Evolutionary conservation across 1,139 yeast species (phyloP), one percentile per base, ranked within the genome.

Genomic region (Yamadazyma diospyri): DNA sequence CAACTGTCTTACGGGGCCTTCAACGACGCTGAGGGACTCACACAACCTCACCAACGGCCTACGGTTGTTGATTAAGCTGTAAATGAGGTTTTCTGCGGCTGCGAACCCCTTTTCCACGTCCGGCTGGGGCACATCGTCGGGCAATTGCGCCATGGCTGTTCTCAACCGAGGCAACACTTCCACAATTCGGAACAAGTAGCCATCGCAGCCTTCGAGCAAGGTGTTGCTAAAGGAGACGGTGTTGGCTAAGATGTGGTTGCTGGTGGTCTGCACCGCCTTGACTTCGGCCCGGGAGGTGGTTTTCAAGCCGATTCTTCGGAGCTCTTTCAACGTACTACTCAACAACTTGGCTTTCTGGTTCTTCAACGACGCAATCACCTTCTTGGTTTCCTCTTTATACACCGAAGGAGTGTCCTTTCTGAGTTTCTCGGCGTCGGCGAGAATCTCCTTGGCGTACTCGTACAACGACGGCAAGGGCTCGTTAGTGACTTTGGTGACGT

Each of bases 91-190:
- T 47, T 92, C 97, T 6, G 78, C 65, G n/a, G 81, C 79, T 2
- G 92, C 87, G 46, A 87, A 62, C 26, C 88, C 95, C 45, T 80
- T 81, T 40, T 78, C 83, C 23, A 86, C 72, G 51, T 85, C 95
- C 2, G 74, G 66, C 15, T 72, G 70, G 2, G 96, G 94, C 14
- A 87, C 78, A 48, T 88, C 97, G 9, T 76, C 83, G 12, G 78
- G 70, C 12, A 79, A 76, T 22, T 69, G 65, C 1, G 78, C 58
- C 12, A 80, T 78, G 2, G 86, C 65, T 19, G 79, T 72, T 48
- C 95, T 72, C 38, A 92, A 61, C 29, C 92, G 69, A 6, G 97
- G 97, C 25, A 89, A 59, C 30, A 88, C 55, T 46, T 92, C 98
- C 34, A 92, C 57, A 13, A 86, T 59, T 39, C 84, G 70, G 63